Evolutionary conservation across 2,329 filamentous ascomycete genomes (phyloP).

Genomic region (Arthrinium phaeospermum): DNA sequence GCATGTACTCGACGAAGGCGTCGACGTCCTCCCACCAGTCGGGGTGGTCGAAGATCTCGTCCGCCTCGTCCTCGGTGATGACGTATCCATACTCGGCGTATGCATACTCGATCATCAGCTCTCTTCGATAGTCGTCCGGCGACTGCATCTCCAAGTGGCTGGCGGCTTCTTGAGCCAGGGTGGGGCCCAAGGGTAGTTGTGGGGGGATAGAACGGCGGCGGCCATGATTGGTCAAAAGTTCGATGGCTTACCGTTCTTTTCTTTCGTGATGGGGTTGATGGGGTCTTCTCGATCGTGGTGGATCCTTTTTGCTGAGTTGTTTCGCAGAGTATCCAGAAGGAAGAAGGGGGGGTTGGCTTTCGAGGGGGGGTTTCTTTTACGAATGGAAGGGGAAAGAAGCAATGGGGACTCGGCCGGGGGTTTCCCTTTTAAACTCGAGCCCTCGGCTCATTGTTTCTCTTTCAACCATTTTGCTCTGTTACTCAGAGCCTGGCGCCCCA

Average conservation of each 20-base stretch:
- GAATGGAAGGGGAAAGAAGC: neutral
- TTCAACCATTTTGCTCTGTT: neutral
- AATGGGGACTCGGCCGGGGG: neutral
- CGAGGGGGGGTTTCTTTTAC: neutral
- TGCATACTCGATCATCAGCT: constrained; percentile 25
- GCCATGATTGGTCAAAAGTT: neutral
- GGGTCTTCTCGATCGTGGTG: neutral
- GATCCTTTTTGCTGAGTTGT: constrained; percentile 10
- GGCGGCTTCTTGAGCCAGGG: neutral
- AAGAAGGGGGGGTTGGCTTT: neutral
- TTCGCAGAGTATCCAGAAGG: neutral
- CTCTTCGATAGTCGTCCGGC: constrained; percentile 18
- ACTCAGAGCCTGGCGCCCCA: neutral
- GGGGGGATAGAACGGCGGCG: neutral
- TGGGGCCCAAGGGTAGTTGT: neutral
- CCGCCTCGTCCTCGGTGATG: constrained; percentile 23
- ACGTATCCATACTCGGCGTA: constrained; percentile 23
- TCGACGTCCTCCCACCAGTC: constrained; percentile 25
- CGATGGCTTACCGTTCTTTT: neutral
- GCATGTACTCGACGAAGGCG: constrained; percentile 23
- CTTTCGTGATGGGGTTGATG: neutral
- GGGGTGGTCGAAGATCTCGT: constrained; percentile 19
- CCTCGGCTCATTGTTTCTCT: neutral
- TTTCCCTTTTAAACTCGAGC: neutral
- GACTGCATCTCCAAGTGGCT: no score